A percentile compares a stretch with the other conserved stretches of the same genome.
Evolutionary conservation across 2,329 filamentous ascomycete species (phyloP).

Genomic region (Chaetomiaceae sp.): DNA sequence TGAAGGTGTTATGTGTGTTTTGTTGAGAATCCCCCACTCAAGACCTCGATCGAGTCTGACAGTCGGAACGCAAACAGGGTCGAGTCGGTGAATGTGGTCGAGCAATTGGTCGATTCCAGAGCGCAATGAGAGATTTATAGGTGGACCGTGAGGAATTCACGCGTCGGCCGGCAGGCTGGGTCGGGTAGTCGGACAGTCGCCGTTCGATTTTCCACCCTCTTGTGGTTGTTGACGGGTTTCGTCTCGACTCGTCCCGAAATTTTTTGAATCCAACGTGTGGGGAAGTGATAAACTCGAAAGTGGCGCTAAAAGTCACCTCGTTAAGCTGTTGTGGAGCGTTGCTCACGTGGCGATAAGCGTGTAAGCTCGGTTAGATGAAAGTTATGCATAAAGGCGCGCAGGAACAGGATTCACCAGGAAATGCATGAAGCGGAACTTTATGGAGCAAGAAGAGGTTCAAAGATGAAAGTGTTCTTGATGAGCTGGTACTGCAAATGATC

Average conservation of each 20-base stretch:
- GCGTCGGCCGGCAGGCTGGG: constrained; percentile 22
- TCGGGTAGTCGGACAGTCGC: constrained; percentile 21
- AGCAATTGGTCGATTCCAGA: constrained; percentile 8
- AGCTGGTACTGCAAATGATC: background rate
- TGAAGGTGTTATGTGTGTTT: constrained; percentile 10
- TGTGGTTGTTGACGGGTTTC: constrained; percentile 7
- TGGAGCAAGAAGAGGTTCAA: background rate
- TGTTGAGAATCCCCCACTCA: constrained; percentile 8
- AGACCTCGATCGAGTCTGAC: background rate
- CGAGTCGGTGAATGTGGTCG: background rate
- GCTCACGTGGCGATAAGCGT: constrained; percentile 16
- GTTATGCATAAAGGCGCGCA: background rate
- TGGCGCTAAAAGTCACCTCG: constrained; percentile 3
- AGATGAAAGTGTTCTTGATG: background rate
- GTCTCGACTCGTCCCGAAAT: constrained; percentile 9
- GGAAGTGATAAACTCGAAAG: constrained; percentile 9
- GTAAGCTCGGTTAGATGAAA: background rate
- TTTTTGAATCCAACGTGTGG: constrained; percentile 19
- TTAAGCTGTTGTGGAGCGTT: background rate
- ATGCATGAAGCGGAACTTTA: background rate
- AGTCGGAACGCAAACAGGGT: background rate
- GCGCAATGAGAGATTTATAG: constrained; percentile 8
- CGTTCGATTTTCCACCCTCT: constrained; percentile 22
- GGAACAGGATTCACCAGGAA: too few species aligned
- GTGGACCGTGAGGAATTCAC: constrained; percentile 22